phyloP scores from a whole-genome alignment of 2,329 filamentous ascomycete species.

The Aspergillus versicolor region DNA sequence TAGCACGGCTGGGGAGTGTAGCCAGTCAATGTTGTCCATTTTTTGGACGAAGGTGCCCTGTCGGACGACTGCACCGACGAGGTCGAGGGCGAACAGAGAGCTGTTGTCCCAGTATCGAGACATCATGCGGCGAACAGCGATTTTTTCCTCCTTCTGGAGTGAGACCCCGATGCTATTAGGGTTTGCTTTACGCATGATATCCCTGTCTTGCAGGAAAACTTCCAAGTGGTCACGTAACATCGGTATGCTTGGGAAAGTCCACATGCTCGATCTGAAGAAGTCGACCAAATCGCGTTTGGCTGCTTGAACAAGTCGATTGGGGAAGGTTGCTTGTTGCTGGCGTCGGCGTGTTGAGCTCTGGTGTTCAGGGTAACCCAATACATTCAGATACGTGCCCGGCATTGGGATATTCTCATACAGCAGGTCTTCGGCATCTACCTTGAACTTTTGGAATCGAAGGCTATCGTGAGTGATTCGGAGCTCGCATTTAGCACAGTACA shows the following conservation, averaged over 20 bases:
- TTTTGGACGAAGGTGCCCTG: slow-evolving; percentile 50
- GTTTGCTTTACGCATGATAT: slow-evolving; percentile 45
- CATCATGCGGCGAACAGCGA: slow-evolving; percentile 43
- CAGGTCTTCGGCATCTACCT: slow-evolving; percentile 54
- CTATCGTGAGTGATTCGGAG: slow-evolving; percentile 55
- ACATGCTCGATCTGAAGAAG: slow-evolving; percentile 19
- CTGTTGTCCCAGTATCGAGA: slow-evolving; percentile 45
- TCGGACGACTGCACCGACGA: slow-evolving; percentile 44
- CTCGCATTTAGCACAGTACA: slow-evolving; percentile 54
- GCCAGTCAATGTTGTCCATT: slow-evolving; percentile 75
- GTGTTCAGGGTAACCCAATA: slow-evolving; percentile 51
- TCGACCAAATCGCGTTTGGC: slow-evolving; percentile 46
- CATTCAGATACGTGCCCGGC: slow-evolving; percentile 65
- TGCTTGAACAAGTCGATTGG: slow-evolving; percentile 57
- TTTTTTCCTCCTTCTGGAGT: slow-evolving; percentile 23
- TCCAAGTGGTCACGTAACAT: slow-evolving; percentile 55
- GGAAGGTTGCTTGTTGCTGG: slow-evolving; percentile 44
- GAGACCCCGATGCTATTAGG: background rate
- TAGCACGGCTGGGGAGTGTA: slow-evolving; percentile 66
- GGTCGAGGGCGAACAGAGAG: slow-evolving; percentile 39
- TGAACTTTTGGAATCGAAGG: slow-evolving; percentile 63
- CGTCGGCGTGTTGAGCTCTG: background rate
- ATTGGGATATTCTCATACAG: slow-evolving; percentile 54
- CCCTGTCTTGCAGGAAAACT: slow-evolving; percentile 38
- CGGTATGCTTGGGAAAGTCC: slow-evolving; percentile 46